Evolutionary conservation across 345 rosid genomes (phyloP), one percentile per base, ranked within the genome.

Genomic region (Eutrema yunnanense): DNA sequence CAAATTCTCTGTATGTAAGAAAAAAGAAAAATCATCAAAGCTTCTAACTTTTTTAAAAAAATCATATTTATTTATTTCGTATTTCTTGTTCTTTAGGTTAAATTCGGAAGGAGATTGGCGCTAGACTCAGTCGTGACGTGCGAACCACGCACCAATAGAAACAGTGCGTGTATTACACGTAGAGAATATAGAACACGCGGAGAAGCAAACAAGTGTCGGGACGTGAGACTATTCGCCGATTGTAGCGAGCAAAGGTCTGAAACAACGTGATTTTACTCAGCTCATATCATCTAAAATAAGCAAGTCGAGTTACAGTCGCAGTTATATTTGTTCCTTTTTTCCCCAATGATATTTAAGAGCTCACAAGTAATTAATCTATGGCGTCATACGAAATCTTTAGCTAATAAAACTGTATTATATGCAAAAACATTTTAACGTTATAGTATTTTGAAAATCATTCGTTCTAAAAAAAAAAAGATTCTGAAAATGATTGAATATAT

Each of bases 161-260:
- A 33, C 33, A 51, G 55, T 30, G 56, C 62, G 73, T 74, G 46
- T 0, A 2, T 0, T 8, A 27, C 43, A 62, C 69, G 60, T 0
- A 43, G 19, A 42, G 5, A 47, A 32, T 19, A 61, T 62, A 61
- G 33, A 40, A 51, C 61, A 34, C 37, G 16, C 27, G 36, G 75
- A 16, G 58, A 53, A 64, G 71, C 12, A 27, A 72, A 80, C 83
- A 85, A 75, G 77, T 79, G 82, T 79, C 59, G 54, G 11, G 40
- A 69, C 26, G 26, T 27, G 55, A 81, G 69, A 58, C 57, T 57
- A 75, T 34, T 19, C 60, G 75, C 77, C 66, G 52, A 78, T 52
- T 83, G 66, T 63, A 57, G 50, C 50, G 79, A 79, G 75, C 74
- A 46, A 44, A 32, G 70, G 68, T 79, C 80, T 74, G 85, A 52